Conservation (phyloP, 257 asterid genomes). For the Thymus quinquecostatus region DNA sequence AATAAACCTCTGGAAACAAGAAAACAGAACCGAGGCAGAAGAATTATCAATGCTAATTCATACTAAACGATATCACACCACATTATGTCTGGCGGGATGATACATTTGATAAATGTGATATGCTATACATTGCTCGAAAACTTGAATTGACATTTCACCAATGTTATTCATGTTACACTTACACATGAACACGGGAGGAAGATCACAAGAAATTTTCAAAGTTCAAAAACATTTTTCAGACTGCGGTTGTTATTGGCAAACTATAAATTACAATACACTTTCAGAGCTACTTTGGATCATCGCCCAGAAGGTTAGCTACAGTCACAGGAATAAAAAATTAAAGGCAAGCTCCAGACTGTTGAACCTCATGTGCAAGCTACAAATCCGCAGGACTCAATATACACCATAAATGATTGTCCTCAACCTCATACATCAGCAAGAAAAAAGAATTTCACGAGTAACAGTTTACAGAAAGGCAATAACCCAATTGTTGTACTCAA, state of each 20-base stretch:
- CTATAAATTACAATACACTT: background rate
- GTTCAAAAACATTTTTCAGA: conserved; percentile 18
- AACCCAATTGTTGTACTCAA: background rate
- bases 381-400: background rate
- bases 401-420: background rate
- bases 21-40: background rate
- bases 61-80: background rate
- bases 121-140: conserved; percentile 4
- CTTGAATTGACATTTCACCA: conserved; percentile 1
- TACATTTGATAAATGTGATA: background rate
- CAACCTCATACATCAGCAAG: conserved; percentile 15
- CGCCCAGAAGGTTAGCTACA: background rate
- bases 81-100: background rate
- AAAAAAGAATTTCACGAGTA: background rate
- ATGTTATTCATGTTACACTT: conserved; percentile 4
- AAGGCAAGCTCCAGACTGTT: background rate
- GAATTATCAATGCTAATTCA: background rate
- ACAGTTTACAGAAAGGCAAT: background rate
- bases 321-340: background rate
- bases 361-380: background rate
- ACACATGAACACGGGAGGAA: background rate
- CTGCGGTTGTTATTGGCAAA: background rate
- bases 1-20: conserved; percentile 2
- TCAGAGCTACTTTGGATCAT: background rate
- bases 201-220: conserved; percentile 11